Evolutionary conservation across 768 basidiomycete species (phyloP).

Genomic region (Naganishia randhawae): DNA sequence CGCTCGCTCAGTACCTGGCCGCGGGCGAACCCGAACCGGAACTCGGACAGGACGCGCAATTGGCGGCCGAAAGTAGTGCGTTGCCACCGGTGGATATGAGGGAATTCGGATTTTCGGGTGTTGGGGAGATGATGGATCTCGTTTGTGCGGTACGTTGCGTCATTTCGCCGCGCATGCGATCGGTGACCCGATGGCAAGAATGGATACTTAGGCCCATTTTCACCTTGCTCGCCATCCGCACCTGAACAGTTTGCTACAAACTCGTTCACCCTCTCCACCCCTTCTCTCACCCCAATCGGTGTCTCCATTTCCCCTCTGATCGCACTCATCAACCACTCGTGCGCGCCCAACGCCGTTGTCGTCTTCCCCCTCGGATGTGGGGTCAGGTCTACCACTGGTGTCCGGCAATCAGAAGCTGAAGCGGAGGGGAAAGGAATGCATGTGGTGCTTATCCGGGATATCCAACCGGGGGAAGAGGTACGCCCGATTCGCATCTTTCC

Average conservation of each 20-base stretch:
- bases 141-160: slow-evolving; percentile 44
- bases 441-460: slow-evolving; percentile 66
- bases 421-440: slow-evolving; percentile 55
- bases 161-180: not conserved
- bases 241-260: slow-evolving; percentile 75
- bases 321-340: slow-evolving; percentile 75
- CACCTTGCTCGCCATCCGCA: not conserved
- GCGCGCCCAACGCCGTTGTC: slow-evolving; percentile 67
- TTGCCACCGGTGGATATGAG: slow-evolving; percentile 34
- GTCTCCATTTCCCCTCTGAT: slow-evolving; percentile 73
- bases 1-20: slow-evolving; percentile 43
- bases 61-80: too few species aligned
- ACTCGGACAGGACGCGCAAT: not conserved
- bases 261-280: slow-evolving; percentile 77
- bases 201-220: not conserved
- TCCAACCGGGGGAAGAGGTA: slow-evolving; percentile 69
- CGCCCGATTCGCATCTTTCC: slow-evolving; percentile 25
- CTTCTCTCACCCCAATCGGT: slow-evolving; percentile 74
- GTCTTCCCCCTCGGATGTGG: slow-evolving; percentile 70
- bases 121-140: slow-evolving; percentile 42
- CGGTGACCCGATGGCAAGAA: not conserved
- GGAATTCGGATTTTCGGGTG: slow-evolving; percentile 34
- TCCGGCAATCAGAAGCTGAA: slow-evolving; percentile 30
- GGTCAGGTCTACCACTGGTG: not conserved
- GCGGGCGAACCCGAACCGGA: slow-evolving; percentile 24